Evolutionary conservation across 176 grass and related monocot species (phyloP), one percentile per base, ranked within the genome.

Genomic region (Oryza glumipatula): DNA sequence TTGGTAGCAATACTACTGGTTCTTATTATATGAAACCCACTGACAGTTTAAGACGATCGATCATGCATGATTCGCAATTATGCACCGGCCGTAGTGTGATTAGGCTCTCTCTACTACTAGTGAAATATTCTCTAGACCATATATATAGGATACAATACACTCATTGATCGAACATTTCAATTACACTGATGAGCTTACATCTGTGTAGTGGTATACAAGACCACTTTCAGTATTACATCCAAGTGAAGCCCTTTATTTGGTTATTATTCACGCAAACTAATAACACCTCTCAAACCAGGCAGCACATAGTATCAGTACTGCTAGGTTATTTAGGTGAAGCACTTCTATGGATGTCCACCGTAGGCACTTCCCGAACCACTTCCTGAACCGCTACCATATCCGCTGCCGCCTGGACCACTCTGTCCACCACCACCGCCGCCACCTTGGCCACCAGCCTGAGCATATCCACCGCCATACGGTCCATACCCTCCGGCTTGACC

Each of bases 401-500:
- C 87, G 0, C 0, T 17, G 0, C 82, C 76, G 1, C 76, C 82
- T 7, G 5, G 48, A 15, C 87, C 87, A 6, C 11, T 19, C 30
- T 17, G 1, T 17, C 82, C 77, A 6, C 69, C 87, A 3, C 87
- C 87, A 0, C 32, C 52, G 0, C 82, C 88, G 0, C 88, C 52
- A 0, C 88, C 88, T 7, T 46, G 51, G n/a, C 88, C 87, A 64
- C 87, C 87, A 0, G 39, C 39, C 70, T 9, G 2, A 11, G 87
- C 82, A 10, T 70, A 89, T 12, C 64, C 77, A 45, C 75, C 65
- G 0, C 69, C 47, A 3, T 22, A 61, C 0, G 87, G 74, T 0
- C 72, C 64, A 11, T 64, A 73, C 2, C 77, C 81, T 17, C 52
- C 43, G 0, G 88, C 78, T 44, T 76, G n/a, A 71, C 82, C 82